Base-by-base conservation (phyloP, 441 rosid species). In the Bruguiera hainesii region DNA sequence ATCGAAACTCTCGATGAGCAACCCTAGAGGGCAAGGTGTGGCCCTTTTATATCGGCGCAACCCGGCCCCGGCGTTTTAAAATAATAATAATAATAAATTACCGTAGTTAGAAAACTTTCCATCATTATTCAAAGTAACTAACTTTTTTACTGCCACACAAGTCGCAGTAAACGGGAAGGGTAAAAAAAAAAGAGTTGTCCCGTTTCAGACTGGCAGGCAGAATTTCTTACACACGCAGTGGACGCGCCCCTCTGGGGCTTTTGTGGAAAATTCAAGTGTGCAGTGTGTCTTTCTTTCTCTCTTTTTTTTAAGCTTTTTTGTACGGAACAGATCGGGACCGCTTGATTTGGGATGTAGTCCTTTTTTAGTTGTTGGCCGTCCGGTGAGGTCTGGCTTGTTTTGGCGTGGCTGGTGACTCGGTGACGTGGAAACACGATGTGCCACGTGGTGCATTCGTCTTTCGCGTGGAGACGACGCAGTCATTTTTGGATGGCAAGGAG, bases 51-150 rank as follows among this genome's bases (percentile, higher is more conserved):
- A 55, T 62, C 78, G 82, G 73, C 50, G 63, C 16, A 0, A 23
- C 71, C 79, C 79, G 71, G 80, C 85, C 82, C 88, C 86, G 85
- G 86, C 90, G 87, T 84, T 61, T 61, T 58, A 49, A 50, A 26
- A 31, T 25, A 35, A 35, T 26, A 26, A 26, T 26, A 35, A 1
- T 60, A 13, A 53, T 3, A 51, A 51, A 31, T 21, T 53, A 53
- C 25, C 23, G 56, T 23, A 2, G 21, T 26, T 20, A 23, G 21
- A n/a, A 51, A 51, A 9, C 2, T 21, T 13, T 53, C 15, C 23
- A 53, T 53, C 10, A 3, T 23, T 23, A 10, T 20, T 15, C 23
- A 39, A 39, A 0, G 46, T 13, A 42, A 42, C 16, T 13, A 42
- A 42, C 16, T 42, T 42, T 33, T 42, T 13, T 13, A 42, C 48